Base-by-base conservation (phyloP, 2,329 filamentous ascomycete genomes). In the Tolypocladium tundrense region DNA sequence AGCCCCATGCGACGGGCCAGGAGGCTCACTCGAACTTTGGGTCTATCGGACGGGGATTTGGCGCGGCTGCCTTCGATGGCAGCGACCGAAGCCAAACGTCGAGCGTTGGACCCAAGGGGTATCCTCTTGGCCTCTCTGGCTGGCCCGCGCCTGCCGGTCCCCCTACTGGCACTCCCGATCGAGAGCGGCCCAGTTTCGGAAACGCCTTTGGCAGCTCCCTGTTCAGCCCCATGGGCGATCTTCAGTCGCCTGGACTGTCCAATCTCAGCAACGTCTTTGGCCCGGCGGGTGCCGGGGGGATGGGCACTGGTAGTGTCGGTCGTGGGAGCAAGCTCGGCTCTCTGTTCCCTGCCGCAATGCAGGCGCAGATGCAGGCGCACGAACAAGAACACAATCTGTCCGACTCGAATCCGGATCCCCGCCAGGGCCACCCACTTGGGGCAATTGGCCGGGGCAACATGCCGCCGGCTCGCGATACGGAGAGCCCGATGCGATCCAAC, bases 21-120 rank as follows among this genome's bases (percentile, higher is more conserved):
- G 72, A 82, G 54, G 70, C 74, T 50, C 67, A 72, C 3, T 68
- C 76, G 35, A 73, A 70, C 16, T 88, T 88, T 66, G 82, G 82
- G 56, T 76, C 76, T 2, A 67, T 82, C 62, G 76, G 73, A 62
- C 81, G 78, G 61, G 79, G 79, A 21, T 86, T 79, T 53, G 71
- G 72, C 63, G 68, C 71, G 63, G 76, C 75, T 64, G 76, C 73
- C 58, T 81, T 83, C 64, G 86, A 90, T 55, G 88, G 87, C 6
- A 90, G 91, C 64, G 93, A 97, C 69, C 87, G 93, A 24, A 97
- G 92, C 69, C 91, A 96, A 71, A 96, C 90, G 0, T 96, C 92
- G 0, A 96, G 92, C 67, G 88, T 88, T 21, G 89, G 90, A 14
- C 85, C 88, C 50, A 89, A 91, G 66, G 86, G 81, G 11, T 96